phyloP scores from a whole-genome alignment of 2,329 filamentous ascomycete species.

The Capronia coronata region DNA sequence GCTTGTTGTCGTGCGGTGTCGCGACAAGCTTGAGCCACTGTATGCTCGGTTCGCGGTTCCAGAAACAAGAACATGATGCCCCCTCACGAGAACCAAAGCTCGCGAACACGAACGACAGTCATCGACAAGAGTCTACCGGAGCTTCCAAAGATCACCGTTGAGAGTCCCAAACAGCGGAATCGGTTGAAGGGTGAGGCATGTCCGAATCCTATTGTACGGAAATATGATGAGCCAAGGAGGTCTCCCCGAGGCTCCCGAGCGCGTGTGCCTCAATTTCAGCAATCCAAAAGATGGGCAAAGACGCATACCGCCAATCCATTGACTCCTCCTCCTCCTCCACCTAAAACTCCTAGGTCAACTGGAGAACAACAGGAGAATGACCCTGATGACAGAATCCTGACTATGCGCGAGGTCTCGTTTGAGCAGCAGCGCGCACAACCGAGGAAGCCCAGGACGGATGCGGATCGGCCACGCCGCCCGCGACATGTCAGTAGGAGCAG shows the following conservation, averaged over 20 bases:
- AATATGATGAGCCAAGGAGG: constrained; percentile 3
- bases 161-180: neutral
- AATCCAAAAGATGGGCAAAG: constrained; percentile 22
- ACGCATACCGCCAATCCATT: constrained; percentile 4
- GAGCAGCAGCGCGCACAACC: constrained; percentile 19
- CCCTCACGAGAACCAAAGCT: neutral
- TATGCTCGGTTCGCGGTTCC: neutral
- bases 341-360: neutral
- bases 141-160: constrained; percentile 11
- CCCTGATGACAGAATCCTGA: constrained; percentile 2
- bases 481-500: constrained; percentile 3
- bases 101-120: neutral
- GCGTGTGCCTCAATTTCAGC: constrained; percentile 19
- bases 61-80: neutral
- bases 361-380: neutral
- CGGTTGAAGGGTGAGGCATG: constrained; percentile 1
- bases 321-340: neutral
- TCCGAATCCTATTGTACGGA: constrained; percentile 11
- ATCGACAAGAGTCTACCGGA: constrained; percentile 10
- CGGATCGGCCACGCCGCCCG: constrained; percentile 1
- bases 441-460: constrained; percentile 1
- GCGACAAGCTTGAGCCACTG: neutral
- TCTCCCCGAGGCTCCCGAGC: constrained; percentile 1
- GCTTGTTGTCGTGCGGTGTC: neutral
- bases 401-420: constrained; percentile 18